These are phyloP conservation scores for Phytophthora pisi DNA, from an alignment of 352 stramenopile genomes.

Conservation along the genomic window DNA sequence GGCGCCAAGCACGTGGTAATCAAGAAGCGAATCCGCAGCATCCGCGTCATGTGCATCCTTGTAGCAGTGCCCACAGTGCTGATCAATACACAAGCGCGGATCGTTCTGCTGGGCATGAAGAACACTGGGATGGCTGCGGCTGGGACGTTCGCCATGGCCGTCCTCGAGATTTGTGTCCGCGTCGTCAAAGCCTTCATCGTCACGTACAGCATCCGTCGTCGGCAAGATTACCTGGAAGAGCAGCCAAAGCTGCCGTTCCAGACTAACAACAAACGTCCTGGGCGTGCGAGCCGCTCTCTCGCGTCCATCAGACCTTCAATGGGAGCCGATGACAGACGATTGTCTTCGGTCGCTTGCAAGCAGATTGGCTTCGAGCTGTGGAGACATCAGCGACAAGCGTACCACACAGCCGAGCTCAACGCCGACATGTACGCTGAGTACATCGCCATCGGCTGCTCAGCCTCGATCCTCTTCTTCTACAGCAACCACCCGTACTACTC, in stretches of 20 bases:
- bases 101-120: slow-evolving; percentile 39
- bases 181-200: slow-evolving; percentile 34
- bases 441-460: slow-evolving; percentile 49
- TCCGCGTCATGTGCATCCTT: slow-evolving; percentile 46
- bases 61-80: slow-evolving; percentile 47
- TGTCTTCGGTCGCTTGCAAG: slow-evolving; percentile 9
- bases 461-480: slow-evolving; percentile 42
- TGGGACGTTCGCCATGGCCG: slow-evolving; percentile 36
- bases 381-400: slow-evolving; percentile 26
- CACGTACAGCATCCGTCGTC: slow-evolving; percentile 25
- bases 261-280: not conserved
- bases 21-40: slow-evolving; percentile 36
- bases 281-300: slow-evolving; percentile 1
- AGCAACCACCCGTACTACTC: slow-evolving; percentile 41
- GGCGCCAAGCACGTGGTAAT: slow-evolving; percentile 31
- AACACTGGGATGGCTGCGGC: slow-evolving; percentile 29
- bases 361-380: slow-evolving; percentile 31
- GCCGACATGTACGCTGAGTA: slow-evolving; percentile 54
- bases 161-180: slow-evolving; percentile 40
- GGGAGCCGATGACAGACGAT: slow-evolving; percentile 3
- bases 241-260: slow-evolving; percentile 11
- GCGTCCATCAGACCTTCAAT: slow-evolving; percentile 11
- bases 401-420: slow-evolving; percentile 35
- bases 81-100: slow-evolving; percentile 52
- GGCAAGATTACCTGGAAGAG: slow-evolving; percentile 18